Evolutionary conservation across 2,329 filamentous ascomycete genomes (phyloP).

Genomic region (Aspergillus fischeri): DNA sequence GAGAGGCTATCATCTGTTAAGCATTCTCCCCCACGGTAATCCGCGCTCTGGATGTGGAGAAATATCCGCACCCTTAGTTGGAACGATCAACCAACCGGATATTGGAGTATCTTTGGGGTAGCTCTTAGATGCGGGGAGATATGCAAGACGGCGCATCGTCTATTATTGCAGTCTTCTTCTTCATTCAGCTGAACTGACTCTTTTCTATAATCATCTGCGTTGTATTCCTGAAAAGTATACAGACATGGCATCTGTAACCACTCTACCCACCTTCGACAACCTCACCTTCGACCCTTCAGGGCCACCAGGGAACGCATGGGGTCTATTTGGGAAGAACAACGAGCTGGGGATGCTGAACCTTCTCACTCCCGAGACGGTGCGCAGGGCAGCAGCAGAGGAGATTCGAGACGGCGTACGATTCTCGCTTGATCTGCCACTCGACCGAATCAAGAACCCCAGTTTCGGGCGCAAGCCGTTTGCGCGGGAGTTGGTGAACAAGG

Average conservation of each 20-base stretch:
- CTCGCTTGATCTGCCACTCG: conserved; percentile 58
- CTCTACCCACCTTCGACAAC: conserved; percentile 35
- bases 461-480: conserved; percentile 56
- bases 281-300: conserved; percentile 50
- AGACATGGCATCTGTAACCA: neutral
- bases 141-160: neutral
- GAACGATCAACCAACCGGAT: neutral
- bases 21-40: neutral
- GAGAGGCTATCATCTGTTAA: neutral
- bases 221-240: neutral
- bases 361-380: conserved; percentile 46
- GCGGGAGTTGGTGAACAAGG: conserved; percentile 50
- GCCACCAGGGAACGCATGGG: conserved; percentile 54
- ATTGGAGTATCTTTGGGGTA: neutral
- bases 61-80: neutral
- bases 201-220: neutral
- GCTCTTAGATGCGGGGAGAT: neutral
- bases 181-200: neutral
- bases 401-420: conserved; percentile 42
- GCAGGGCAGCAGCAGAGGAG: conserved; percentile 40
- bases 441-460: conserved; percentile 51
- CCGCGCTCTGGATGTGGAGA: conserved; percentile 3
- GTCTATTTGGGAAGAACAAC: conserved; percentile 50
- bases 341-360: conserved; percentile 54
- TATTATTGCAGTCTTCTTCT: neutral